phyloP scores from a whole-genome alignment of 805 yeast genomes.

The Wickerhamiella hasegawae region DNA sequence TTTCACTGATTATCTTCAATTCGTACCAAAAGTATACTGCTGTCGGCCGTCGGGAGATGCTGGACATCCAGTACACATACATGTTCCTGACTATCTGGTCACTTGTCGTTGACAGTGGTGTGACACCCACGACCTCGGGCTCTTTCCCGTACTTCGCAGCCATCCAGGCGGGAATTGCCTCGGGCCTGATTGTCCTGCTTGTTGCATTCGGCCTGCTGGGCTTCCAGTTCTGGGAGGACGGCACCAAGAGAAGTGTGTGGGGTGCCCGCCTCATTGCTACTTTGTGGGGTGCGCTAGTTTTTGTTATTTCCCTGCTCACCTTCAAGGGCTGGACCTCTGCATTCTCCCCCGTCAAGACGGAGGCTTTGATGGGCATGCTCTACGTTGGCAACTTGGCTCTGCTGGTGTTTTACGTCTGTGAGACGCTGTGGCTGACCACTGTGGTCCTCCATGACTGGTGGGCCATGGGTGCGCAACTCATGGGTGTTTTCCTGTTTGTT shows the following conservation, averaged over 20 bases:
- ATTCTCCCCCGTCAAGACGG: slow-evolving; percentile 36
- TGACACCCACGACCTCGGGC: slow-evolving; percentile 66
- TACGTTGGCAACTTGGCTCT: slow-evolving; percentile 60
- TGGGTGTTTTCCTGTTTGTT: slow-evolving; percentile 58
- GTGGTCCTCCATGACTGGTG: slow-evolving; percentile 61
- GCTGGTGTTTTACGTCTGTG: slow-evolving; percentile 42
- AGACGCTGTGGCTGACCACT: slow-evolving; percentile 53
- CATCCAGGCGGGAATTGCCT: slow-evolving; percentile 57
- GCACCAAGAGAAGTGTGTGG: slow-evolving; percentile 51
- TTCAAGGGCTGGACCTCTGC: slow-evolving; percentile 42
- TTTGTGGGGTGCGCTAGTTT: slow-evolving; percentile 46
- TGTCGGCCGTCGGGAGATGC: slow-evolving; percentile 79
- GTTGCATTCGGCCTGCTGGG: slow-evolving; percentile 64
- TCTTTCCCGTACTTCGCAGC: slow-evolving; percentile 74
- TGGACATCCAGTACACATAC: slow-evolving; percentile 48
- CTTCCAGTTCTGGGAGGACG: slow-evolving; percentile 91
- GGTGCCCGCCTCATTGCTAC: slow-evolving; percentile 35
- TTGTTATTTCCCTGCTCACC: slow-evolving; percentile 53
- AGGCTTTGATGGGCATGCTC: slow-evolving; percentile 51
- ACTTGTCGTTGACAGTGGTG: slow-evolving; percentile 81
- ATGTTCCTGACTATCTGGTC: slow-evolving; percentile 45
- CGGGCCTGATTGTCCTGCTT: slow-evolving; percentile 55
- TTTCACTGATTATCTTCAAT: slow-evolving; percentile 57
- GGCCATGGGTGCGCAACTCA: slow-evolving; percentile 73
- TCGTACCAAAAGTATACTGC: slow-evolving; percentile 83